Evolutionary conservation across 108 stramenopile species (phyloP).

Genomic region (Mediolabrus comicus): DNA sequence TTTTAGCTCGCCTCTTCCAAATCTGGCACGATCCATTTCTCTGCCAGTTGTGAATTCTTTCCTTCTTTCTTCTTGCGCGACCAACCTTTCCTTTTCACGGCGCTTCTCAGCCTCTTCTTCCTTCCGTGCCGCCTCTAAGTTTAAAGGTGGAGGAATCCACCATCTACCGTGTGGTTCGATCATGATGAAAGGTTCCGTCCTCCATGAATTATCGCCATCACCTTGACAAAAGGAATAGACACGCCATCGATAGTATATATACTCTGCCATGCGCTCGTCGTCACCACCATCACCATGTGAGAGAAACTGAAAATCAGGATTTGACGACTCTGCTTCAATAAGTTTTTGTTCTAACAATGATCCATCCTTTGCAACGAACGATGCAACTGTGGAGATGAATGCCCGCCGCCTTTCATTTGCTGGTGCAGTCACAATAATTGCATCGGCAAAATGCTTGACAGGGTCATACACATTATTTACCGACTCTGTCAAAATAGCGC

Average conservation of each 20-base stretch:
- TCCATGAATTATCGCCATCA: slow-evolving; percentile 53
- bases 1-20: slow-evolving; percentile 37
- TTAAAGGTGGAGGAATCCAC: slow-evolving; percentile 72
- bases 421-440: slow-evolving; percentile 55
- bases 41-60: slow-evolving; percentile 51
- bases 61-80: slow-evolving; percentile 52
- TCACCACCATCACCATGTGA: slow-evolving; percentile 15
- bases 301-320: slow-evolving; percentile 52
- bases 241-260: slow-evolving; percentile 74
- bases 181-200: slow-evolving; percentile 71
- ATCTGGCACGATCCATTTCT: slow-evolving; percentile 56
- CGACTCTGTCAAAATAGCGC: neutral
- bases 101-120: slow-evolving; percentile 45
- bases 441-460: slow-evolving; percentile 28
- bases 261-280: slow-evolving; percentile 42
- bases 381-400: slow-evolving; percentile 64
- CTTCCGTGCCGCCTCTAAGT: slow-evolving; percentile 37
- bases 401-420: slow-evolving; percentile 47
- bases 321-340: slow-evolving; percentile 42
- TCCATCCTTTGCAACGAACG: slow-evolving; percentile 63
- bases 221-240: slow-evolving; percentile 77
- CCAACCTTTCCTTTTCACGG: slow-evolving; percentile 27
- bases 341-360: slow-evolving; percentile 51
- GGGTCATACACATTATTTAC: slow-evolving; percentile 45
- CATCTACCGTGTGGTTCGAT: slow-evolving; percentile 48